These are phyloP conservation scores for Zalerion maritima DNA, from an alignment of 495 filamentous ascomycete species.

Conservation along the genomic window DNA sequence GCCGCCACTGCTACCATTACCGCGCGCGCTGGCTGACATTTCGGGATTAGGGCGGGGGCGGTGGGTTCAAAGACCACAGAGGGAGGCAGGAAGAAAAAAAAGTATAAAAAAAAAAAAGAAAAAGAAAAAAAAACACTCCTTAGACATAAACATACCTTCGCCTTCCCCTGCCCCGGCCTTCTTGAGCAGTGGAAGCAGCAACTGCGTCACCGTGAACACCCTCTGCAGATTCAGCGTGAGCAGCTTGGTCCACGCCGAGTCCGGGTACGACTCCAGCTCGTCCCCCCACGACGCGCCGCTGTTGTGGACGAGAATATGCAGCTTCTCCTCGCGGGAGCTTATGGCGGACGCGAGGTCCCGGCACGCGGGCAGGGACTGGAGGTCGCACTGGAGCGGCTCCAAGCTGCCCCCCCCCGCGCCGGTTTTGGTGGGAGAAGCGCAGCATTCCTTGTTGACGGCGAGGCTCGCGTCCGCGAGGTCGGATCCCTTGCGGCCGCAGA, in stretches of 20 bases:
- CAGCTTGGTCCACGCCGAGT: constrained; percentile 53
- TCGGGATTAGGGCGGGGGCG: too few species aligned
- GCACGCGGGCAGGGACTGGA: constrained; percentile 33
- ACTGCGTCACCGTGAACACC: constrained; percentile 64
- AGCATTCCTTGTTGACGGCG: constrained; percentile 20
- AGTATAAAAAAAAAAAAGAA: too few species aligned
- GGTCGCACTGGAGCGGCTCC: constrained; percentile 23
- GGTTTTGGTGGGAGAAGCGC: constrained; percentile 22
- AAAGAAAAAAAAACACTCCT: too few species aligned
- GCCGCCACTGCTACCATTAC: too few species aligned
- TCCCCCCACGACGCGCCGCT: constrained; percentile 63
- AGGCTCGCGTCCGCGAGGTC: constrained; percentile 20
- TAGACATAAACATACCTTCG: too few species aligned
- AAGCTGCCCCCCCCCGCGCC: constrained; percentile 11
- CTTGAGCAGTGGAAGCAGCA: constrained; percentile 58
- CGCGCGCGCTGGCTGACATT: too few species aligned
- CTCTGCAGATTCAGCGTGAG: constrained; percentile 69
- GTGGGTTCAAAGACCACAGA: too few species aligned
- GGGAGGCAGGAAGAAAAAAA: too few species aligned
- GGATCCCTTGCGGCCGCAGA: constrained; percentile 51
- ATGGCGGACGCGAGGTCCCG: constrained; percentile 50
- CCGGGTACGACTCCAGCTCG: constrained; percentile 49
- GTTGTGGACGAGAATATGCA: constrained; percentile 72
- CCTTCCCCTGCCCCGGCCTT: constrained; percentile 18
- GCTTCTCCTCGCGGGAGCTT: constrained; percentile 44